These are phyloP conservation scores for Hebeloma cylindrosporum DNA, from an alignment of 768 basidiomycete genomes.

Conservation along the genomic window DNA sequence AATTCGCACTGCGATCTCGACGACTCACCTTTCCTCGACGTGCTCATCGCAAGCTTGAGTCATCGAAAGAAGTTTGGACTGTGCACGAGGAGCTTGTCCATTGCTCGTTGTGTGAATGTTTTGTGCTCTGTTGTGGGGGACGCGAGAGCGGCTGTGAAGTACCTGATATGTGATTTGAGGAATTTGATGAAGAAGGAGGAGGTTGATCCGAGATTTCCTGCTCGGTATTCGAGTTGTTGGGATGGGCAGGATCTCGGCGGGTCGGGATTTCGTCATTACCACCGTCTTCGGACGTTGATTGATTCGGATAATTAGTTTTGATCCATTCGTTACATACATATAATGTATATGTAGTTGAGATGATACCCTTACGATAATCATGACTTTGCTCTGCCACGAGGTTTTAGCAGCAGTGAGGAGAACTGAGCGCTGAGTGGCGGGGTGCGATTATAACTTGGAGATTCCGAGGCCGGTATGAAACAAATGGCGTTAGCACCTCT, in stretches of 20 bases:
- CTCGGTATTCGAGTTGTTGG: conserved; percentile 30
- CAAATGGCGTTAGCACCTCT: too few relatives aligned
- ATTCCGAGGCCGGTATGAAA: too few relatives aligned
- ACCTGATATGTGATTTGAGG: conserved; percentile 37
- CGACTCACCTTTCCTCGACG: conserved; percentile 43
- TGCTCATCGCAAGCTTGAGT: conserved; percentile 32
- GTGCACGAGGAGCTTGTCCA: conserved; percentile 34
- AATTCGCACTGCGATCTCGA: conserved; percentile 39
- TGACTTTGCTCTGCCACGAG: too few relatives aligned
- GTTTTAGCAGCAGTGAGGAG: too few relatives aligned
- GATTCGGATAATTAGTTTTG: conserved; percentile 22
- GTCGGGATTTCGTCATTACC: conserved; percentile 30
- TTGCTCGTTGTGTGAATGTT: conserved; percentile 34
- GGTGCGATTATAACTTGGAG: too few relatives aligned
- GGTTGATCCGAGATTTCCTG: conserved; percentile 21
- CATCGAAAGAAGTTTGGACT: conserved; percentile 29
- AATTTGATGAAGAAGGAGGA: conserved; percentile 25
- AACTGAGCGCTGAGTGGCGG: too few relatives aligned
- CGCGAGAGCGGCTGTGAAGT: conserved; percentile 28
- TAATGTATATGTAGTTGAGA: too few relatives aligned
- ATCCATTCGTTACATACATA: too few relatives aligned
- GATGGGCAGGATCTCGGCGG: conserved; percentile 10
- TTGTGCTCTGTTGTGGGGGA: conserved; percentile 24
- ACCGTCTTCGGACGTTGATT: conserved; percentile 32
- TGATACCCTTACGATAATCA: too few relatives aligned